Percentiles rank a stretch among this genome's conserved stretches.
Evolutionary conservation across 306 rosid species (phyloP).

Genomic region (Quillaja saponaria): DNA sequence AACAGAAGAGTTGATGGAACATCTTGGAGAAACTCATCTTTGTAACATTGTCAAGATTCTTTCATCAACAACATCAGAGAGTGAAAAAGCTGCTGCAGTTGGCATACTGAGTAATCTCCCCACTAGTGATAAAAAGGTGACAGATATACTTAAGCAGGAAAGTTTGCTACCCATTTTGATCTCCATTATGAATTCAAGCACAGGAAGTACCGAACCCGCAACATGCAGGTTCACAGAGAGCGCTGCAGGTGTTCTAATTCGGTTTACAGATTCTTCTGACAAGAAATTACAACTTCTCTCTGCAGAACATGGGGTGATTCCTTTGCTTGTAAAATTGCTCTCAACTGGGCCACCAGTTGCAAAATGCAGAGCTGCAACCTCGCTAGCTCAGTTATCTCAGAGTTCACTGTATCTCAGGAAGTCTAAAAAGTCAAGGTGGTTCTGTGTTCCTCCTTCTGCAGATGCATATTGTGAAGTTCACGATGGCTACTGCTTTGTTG

Average conservation of each 20-base stretch:
- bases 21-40: conserved; percentile 61
- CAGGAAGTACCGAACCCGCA: conserved; percentile 39
- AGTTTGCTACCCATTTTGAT: conserved; percentile 61
- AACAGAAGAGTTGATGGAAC: conserved; percentile 66
- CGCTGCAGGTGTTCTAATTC: conserved; percentile 49
- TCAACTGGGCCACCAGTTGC: conserved; percentile 56
- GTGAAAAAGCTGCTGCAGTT: conserved; percentile 64
- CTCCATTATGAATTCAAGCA: conserved; percentile 45
- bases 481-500: conserved; percentile 60
- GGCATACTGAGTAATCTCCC: conserved; percentile 79
- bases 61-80: conserved; percentile 48
- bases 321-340: conserved; percentile 70
- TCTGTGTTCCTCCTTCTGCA: conserved; percentile 58
- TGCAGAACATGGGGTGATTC: conserved; percentile 76
- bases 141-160: conserved; percentile 56
- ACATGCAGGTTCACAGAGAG: conserved; percentile 45
- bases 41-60: conserved; percentile 47
- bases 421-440: conserved; percentile 58
- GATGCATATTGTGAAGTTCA: conserved; percentile 73
- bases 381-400: conserved; percentile 78
- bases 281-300: conserved; percentile 68
- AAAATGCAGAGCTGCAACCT: conserved; percentile 69
- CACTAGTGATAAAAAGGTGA: conserved; percentile 55
- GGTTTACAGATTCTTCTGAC: conserved; percentile 75
- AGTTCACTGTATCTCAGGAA: conserved; percentile 62